Evolutionary conservation across 108 stramenopile genomes (phyloP).

Genomic region (Aurantiochytrium sp.): DNA sequence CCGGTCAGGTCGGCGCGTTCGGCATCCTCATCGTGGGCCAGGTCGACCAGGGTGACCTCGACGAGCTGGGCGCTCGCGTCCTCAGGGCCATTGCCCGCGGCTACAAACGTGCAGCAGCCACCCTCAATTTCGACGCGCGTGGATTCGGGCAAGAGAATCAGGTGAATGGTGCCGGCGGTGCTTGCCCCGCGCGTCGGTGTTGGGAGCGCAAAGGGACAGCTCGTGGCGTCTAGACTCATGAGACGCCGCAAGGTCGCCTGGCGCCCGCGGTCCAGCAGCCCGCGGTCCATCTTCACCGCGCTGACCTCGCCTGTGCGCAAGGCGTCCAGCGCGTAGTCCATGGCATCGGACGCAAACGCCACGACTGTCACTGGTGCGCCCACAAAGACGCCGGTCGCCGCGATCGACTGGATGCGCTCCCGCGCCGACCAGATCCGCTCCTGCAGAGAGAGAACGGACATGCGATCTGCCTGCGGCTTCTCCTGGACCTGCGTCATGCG

Average conservation of each 20-base stretch:
- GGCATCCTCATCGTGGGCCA: no score
- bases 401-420: neutral
- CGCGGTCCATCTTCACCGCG: neutral
- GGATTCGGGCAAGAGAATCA: neutral
- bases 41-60: no score
- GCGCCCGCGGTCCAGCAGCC: neutral
- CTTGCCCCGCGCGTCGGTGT: neutral
- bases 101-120: neutral
- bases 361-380: neutral
- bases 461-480: neutral
- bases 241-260: neutral
- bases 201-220: neutral
- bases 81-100: neutral
- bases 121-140: neutral
- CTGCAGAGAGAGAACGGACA: neutral
- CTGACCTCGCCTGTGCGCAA: neutral
- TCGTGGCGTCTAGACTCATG: neutral
- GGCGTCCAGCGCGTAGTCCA: neutral
- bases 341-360: neutral
- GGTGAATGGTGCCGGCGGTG: neutral
- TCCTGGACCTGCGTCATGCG: neutral
- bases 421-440: neutral
- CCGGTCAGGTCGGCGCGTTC: no score
- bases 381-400: neutral
- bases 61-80: no score